phyloP scores from a whole-genome alignment of 768 basidiomycete species.

The Hebeloma cylindrosporum region DNA sequence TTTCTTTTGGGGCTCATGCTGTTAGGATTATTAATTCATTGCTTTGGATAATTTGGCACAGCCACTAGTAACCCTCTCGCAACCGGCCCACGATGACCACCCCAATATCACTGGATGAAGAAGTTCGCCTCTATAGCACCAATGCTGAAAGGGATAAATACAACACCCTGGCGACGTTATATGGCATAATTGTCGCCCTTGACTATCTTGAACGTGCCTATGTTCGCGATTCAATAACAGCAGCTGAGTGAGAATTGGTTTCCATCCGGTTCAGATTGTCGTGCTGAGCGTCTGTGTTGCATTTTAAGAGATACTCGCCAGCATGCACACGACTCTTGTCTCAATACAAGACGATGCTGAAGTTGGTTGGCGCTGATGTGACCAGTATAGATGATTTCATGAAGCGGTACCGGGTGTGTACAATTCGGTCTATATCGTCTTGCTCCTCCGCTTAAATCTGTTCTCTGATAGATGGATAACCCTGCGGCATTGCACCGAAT shows the following conservation, averaged over 20 bases:
- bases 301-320: slow-evolving; percentile 84
- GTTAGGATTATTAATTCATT: too few species aligned
- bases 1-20: too few species aligned
- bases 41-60: too few species aligned
- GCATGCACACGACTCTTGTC: slow-evolving; percentile 93
- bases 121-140: slow-evolving; percentile 82
- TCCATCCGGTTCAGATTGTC: slow-evolving; percentile 2
- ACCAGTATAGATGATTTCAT: slow-evolving; percentile 89
- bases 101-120: slow-evolving; percentile 69
- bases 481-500: slow-evolving; percentile 91
- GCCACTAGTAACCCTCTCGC: neutral
- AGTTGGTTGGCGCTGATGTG: slow-evolving; percentile 89
- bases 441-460: neutral
- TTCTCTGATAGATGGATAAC: slow-evolving; percentile 38
- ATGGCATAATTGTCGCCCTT: slow-evolving; percentile 85
- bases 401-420: slow-evolving; percentile 75
- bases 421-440: neutral
- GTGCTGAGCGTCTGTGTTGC: slow-evolving; percentile 31
- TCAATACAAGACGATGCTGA: slow-evolving; percentile 97
- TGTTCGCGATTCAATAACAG: slow-evolving; percentile 88
- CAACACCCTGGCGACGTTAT: slow-evolving; percentile 86
- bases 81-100: slow-evolving; percentile 12
- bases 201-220: slow-evolving; percentile 97
- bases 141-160: slow-evolving; percentile 90
- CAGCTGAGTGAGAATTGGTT: slow-evolving; percentile 72